A percentile compares a stretch with the other conserved stretches of the same genome.
phyloP scores from a whole-genome alignment of 495 filamentous ascomycete genomes.

The Neurospora intermedia region DNA sequence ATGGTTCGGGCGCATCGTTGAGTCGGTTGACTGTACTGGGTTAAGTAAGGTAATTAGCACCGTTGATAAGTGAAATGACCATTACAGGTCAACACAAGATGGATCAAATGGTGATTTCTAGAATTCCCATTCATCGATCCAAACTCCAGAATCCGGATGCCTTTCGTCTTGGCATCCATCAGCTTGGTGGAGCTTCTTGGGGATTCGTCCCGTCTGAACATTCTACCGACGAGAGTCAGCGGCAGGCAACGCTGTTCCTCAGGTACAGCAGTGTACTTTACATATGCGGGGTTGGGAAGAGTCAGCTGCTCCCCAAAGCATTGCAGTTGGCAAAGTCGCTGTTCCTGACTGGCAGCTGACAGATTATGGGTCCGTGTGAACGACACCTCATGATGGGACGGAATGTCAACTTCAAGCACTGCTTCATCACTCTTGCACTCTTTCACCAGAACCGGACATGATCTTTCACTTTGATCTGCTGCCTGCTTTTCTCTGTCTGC shows the following conservation, averaged over 20 bases:
- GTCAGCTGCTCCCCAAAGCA: background rate
- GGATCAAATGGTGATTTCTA: too few relatives aligned
- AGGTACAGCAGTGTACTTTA: too few relatives aligned
- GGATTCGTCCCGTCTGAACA: too few relatives aligned
- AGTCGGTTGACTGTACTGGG: background rate
- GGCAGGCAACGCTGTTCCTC: too few relatives aligned
- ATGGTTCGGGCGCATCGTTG: slow-evolving; percentile 11
- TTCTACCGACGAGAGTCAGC: too few relatives aligned
- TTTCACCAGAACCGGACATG: background rate
- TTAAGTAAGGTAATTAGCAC: background rate
- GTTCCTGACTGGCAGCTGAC: background rate
- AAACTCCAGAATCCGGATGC: too few relatives aligned
- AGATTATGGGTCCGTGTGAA: background rate
- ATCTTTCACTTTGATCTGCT: background rate
- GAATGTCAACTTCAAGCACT: background rate
- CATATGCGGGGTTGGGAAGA: background rate
- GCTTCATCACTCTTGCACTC: background rate
- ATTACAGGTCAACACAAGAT: too few relatives aligned
- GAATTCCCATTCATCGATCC: too few relatives aligned
- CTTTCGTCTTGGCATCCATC: too few relatives aligned
- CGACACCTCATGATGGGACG: background rate
- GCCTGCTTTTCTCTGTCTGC: background rate
- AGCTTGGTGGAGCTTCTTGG: too few relatives aligned
- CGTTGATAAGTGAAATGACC: too few relatives aligned
- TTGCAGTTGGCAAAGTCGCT: background rate